phyloP scores from a whole-genome alignment of 495 filamentous ascomycete species.

The Daldinia vernicosa region DNA sequence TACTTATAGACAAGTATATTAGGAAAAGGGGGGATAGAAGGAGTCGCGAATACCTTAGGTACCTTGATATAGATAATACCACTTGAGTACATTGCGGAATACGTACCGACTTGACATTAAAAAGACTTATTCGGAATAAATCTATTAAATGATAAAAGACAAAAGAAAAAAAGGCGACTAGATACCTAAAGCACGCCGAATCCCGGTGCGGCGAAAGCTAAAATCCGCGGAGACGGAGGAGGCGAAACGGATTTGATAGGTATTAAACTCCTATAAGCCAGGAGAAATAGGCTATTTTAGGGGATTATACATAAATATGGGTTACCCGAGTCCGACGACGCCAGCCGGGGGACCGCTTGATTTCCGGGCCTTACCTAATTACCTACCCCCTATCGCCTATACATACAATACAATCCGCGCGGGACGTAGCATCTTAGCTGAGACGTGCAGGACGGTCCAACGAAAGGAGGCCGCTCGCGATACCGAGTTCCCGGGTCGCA shows the following conservation, averaged over 20 bases:
- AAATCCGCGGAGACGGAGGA: background rate
- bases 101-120: background rate
- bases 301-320: background rate
- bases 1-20: background rate
- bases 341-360: too few species aligned
- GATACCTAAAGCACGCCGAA: background rate
- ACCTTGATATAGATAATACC: background rate
- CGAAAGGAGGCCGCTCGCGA: too few species aligned
- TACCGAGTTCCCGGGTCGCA: too few species aligned
- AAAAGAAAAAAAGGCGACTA: background rate
- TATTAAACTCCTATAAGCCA: too few species aligned
- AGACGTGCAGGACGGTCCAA: too few species aligned
- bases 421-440: too few species aligned
- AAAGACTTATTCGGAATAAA: background rate
- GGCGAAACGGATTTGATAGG: background rate
- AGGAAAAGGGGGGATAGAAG: background rate
- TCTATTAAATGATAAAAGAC: background rate
- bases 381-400: too few species aligned
- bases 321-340: background rate
- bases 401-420: too few species aligned
- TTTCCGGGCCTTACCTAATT: too few species aligned
- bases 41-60: background rate
- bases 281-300: background rate
- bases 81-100: background rate
- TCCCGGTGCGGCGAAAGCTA: background rate